Evolutionary conservation across 2,329 filamentous ascomycete species (phyloP).

Genomic region (Scleromitrula shiraiana): DNA sequence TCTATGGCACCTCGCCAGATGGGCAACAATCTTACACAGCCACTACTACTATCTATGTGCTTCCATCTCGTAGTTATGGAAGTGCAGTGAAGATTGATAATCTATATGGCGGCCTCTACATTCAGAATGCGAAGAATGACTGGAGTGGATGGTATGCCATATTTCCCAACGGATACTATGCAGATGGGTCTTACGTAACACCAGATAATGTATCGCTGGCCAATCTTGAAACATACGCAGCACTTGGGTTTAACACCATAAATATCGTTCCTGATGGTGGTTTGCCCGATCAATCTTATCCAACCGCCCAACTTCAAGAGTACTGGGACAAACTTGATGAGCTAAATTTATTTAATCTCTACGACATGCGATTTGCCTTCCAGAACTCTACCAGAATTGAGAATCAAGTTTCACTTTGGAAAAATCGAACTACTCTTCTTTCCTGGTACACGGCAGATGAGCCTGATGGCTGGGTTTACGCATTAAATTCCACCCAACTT

Average conservation of each 20-base stretch:
- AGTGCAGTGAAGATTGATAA: conserved; percentile 40
- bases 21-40: conserved; percentile 31
- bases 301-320: conserved; percentile 28
- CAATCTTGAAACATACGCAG: conserved; percentile 34
- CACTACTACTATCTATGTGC: conserved; percentile 32
- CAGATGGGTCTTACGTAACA: conserved; percentile 22
- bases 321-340: conserved; percentile 38
- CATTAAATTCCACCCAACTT: conserved; percentile 36
- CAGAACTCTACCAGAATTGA: conserved; percentile 32
- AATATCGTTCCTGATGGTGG: conserved; percentile 33
- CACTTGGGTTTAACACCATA: conserved; percentile 40
- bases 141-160: conserved; percentile 31
- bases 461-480: conserved; percentile 34
- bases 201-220: conserved; percentile 26
- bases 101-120: conserved; percentile 37
- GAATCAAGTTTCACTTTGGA: conserved; percentile 24
- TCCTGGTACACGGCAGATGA: conserved; percentile 48
- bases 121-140: conserved; percentile 30
- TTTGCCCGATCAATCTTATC: conserved; percentile 32
- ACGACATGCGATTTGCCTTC: conserved; percentile 26
- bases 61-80: conserved; percentile 37
- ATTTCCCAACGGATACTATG: conserved; percentile 41
- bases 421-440: conserved; percentile 35
- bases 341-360: conserved; percentile 39
- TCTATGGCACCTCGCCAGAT: conserved; percentile 29